phyloP scores from a whole-genome alignment of 257 asterid species.

The Capsicum chinense region DNA sequence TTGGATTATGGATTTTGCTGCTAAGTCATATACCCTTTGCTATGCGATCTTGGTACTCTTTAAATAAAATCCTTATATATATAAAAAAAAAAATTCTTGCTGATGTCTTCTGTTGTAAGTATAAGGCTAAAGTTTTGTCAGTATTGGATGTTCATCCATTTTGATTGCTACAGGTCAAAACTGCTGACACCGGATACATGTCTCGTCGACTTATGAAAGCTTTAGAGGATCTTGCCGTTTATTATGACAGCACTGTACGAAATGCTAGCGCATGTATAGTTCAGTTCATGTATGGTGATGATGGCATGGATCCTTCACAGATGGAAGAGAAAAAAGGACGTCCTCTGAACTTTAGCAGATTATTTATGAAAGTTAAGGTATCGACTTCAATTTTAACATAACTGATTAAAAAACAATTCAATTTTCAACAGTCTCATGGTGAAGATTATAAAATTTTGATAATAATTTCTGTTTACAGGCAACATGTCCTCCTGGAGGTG shows the following conservation, averaged over 20 bases:
- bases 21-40: no score
- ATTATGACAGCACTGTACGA: conserved; percentile 88
- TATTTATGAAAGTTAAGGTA: conserved; percentile 93
- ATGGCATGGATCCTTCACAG: conserved; percentile 97
- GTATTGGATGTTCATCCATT: conserved; percentile 18
- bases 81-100: background rate
- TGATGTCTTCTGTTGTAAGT: conserved; percentile 16
- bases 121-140: conserved; percentile 23
- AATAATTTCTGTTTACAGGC: conserved; percentile 62
- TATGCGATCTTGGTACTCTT: no score
- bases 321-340: conserved; percentile 92
- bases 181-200: conserved; percentile 99
- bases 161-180: conserved; percentile 74
- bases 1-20: no score
- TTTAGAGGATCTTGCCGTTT: conserved; percentile 81
- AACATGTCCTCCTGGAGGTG: conserved; percentile 79
- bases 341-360: conserved; percentile 83
- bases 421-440: background rate
- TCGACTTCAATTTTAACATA: conserved; percentile 19
- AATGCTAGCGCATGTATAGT: conserved; percentile 82
- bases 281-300: conserved; percentile 89
- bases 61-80: no score
- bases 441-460: background rate
- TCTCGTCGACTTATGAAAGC: conserved; percentile 97
- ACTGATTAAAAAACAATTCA: background rate